Percentiles rank a stretch among this genome's conserved stretches.
These are phyloP conservation scores for Cercospora berteroae DNA, from an alignment of 2,329 filamentous ascomycete genomes.

Conservation along the genomic window DNA sequence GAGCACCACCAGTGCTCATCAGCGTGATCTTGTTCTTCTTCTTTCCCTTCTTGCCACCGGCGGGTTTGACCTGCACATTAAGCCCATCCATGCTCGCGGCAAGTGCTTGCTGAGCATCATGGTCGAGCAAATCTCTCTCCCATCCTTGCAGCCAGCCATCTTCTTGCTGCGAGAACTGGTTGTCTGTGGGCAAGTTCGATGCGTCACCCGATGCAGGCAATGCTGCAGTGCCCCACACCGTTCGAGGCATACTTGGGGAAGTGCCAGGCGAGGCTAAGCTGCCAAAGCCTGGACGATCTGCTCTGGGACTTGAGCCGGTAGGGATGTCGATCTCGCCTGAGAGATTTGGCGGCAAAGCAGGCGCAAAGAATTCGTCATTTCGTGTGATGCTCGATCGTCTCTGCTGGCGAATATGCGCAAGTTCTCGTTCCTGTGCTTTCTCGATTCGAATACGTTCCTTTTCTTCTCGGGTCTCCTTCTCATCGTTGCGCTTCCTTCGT, in stretches of 20 bases:
- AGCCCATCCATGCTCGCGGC: constrained; percentile 21
- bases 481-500: constrained; percentile 71
- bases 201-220: constrained; percentile 58
- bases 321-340: constrained; percentile 32
- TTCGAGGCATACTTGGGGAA: constrained; percentile 71
- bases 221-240: constrained; percentile 87
- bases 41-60: constrained; percentile 57
- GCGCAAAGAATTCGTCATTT: constrained; percentile 40
- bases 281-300: constrained; percentile 62
- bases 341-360: constrained; percentile 28
- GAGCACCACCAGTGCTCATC: constrained; percentile 59
- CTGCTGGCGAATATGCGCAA: constrained; percentile 64
- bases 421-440: constrained; percentile 68
- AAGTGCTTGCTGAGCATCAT: constrained; percentile 53
- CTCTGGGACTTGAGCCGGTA: constrained; percentile 49
- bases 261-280: constrained; percentile 75
- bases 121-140: constrained; percentile 71
- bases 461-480: constrained; percentile 84
- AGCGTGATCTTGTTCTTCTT: constrained; percentile 67
- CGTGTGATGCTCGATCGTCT: constrained; percentile 53
- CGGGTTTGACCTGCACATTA: constrained; percentile 41
- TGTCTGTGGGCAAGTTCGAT: constrained; percentile 42
- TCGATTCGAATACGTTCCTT: constrained; percentile 80
- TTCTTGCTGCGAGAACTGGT: constrained; percentile 48
- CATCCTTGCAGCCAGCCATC: constrained; percentile 87